Conservation (phyloP, 805 yeast genomes). For the Kodamaea kakaduensis region DNA sequence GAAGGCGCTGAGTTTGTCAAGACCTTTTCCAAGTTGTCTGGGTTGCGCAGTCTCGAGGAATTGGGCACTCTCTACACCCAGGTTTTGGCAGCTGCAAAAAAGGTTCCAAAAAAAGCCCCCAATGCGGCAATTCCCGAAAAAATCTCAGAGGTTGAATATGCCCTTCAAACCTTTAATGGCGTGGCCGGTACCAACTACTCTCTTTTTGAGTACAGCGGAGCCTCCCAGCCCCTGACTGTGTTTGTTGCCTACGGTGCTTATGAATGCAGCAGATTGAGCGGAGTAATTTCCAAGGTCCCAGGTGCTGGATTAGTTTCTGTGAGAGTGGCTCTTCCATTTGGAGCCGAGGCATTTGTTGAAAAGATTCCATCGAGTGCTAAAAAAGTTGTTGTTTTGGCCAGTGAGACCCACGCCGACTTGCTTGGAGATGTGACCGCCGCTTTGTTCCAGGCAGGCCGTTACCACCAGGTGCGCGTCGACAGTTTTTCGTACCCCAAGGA, state of each 20-base stretch:
- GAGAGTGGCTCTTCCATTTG: slow-evolving; percentile 80
- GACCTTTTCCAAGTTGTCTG: slow-evolving; percentile 44
- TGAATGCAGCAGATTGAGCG: slow-evolving; percentile 54
- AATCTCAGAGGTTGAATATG: slow-evolving; percentile 43
- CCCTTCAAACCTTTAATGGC: slow-evolving; percentile 48
- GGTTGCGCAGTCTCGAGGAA: slow-evolving; percentile 41
- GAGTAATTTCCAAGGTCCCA: slow-evolving; percentile 36
- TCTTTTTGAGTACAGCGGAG: slow-evolving; percentile 71
- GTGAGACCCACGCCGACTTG: slow-evolving; percentile 40
- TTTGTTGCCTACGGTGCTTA: slow-evolving; percentile 77
- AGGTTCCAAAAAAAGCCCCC: slow-evolving; percentile 11
- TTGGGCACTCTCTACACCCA: slow-evolving; percentile 36
- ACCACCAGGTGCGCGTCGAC: slow-evolving; percentile 37
- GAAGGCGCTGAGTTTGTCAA: slow-evolving; percentile 72
- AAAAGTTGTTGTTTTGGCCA: slow-evolving; percentile 55
- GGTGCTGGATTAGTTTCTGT: slow-evolving; percentile 62
- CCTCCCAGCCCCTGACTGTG: slow-evolving; percentile 59
- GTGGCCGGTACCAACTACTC: slow-evolving; percentile 51
- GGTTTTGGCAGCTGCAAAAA: slow-evolving; percentile 26
- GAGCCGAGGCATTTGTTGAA: slow-evolving; percentile 53
- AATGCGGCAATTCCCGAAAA: too few relatives aligned
- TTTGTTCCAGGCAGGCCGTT: slow-evolving; percentile 48
- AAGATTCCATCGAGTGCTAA: slow-evolving; percentile 56
- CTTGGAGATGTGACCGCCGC: slow-evolving; percentile 73
- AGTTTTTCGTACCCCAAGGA: slow-evolving; percentile 51